A percentile compares a stretch with the other conserved stretches of the same genome.
Conservation (phyloP, 2,329 filamentous ascomycete genomes). For the Claviceps sp. region DNA sequence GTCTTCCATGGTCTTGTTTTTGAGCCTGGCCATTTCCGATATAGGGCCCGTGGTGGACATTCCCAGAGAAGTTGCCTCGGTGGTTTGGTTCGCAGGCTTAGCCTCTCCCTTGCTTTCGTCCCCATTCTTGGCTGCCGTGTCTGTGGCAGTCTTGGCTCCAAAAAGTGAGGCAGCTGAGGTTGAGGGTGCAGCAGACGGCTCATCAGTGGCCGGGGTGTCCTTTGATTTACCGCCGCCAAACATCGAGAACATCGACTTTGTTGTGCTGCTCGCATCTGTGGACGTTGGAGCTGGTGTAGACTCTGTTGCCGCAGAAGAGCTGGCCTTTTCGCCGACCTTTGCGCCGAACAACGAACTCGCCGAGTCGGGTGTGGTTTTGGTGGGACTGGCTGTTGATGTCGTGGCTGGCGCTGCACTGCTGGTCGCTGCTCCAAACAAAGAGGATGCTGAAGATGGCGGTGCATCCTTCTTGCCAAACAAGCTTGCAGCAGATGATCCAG, state of each 20-base stretch:
- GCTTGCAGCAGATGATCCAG: slow-evolving; percentile 10
- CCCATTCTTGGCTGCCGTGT: slow-evolving; percentile 10
- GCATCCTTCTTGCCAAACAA: slow-evolving; percentile 13
- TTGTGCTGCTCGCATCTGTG: slow-evolving; percentile 2
- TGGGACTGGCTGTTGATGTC: slow-evolving; percentile 13
- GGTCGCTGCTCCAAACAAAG: slow-evolving; percentile 14
- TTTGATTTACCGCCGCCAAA: slow-evolving; percentile 10
- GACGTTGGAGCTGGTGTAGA: slow-evolving; percentile 12
- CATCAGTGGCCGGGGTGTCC: slow-evolving; percentile 15
- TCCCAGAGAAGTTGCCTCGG: slow-evolving; percentile 34
- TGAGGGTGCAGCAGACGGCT: slow-evolving; percentile 15
- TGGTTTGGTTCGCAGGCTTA: slow-evolving; percentile 17
- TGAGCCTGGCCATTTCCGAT: slow-evolving; percentile 77
- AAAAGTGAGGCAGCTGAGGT: slow-evolving; percentile 15
- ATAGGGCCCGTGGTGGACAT: slow-evolving; percentile 69
- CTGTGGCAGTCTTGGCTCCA: slow-evolving; percentile 20
- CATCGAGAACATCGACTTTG: slow-evolving; percentile 8
- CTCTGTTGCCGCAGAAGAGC: slow-evolving; percentile 17
- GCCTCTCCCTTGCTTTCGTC: slow-evolving; percentile 13
- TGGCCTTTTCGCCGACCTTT: slow-evolving; percentile 23
- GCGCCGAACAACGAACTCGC: slow-evolving; percentile 24
- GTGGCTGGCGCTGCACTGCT: slow-evolving; percentile 9
- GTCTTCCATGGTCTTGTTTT: slow-evolving; percentile 99
- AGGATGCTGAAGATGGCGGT: slow-evolving; percentile 9
- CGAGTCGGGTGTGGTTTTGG: slow-evolving; percentile 12